These are phyloP conservation scores for Camillea tinctor DNA, from an alignment of 2,329 filamentous ascomycete species.

Conservation along the genomic window DNA sequence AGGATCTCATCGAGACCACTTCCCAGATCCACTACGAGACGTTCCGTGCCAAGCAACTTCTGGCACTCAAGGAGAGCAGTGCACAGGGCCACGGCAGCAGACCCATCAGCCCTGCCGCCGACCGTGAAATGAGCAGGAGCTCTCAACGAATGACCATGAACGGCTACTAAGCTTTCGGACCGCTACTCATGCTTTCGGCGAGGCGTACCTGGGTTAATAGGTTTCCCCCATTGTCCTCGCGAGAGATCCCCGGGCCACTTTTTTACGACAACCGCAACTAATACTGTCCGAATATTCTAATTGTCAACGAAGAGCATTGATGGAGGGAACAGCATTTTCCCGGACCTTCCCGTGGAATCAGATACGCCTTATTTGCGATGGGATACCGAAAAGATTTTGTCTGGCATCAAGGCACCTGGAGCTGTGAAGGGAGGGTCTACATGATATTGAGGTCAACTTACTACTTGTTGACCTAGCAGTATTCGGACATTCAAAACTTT, in stretches of 20 bases:
- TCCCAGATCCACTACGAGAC: conserved; percentile 99
- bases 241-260: conserved; percentile 12
- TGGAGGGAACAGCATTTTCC: conserved; percentile 12
- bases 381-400: conserved; percentile 25
- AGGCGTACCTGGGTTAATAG: conserved; percentile 19
- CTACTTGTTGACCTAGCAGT: conserved; percentile 17
- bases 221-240: conserved; percentile 14
- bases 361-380: conserved; percentile 16
- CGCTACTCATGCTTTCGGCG: conserved; percentile 24
- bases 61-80: conserved; percentile 97
- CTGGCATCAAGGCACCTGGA: conserved; percentile 21
- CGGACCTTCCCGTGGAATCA: conserved; percentile 19
- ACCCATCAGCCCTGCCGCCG: conserved; percentile 92
- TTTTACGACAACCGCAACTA: conserved; percentile 24
- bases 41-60: conserved; percentile 97
- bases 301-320: conserved; percentile 14
- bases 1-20: conserved; percentile 98
- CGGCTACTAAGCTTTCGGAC: conserved; percentile 70
- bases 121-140: conserved; percentile 93
- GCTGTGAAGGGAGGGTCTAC: conserved; percentile 20
- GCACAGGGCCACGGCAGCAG: conserved; percentile 79
- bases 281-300: conserved; percentile 10
- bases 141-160: conserved; percentile 99
- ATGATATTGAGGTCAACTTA: conserved; percentile 23
- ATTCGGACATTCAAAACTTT: conserved; percentile 26